phyloP scores from a whole-genome alignment of 192 early-diverging fungal genomes.

The Endogone sp. region DNA sequence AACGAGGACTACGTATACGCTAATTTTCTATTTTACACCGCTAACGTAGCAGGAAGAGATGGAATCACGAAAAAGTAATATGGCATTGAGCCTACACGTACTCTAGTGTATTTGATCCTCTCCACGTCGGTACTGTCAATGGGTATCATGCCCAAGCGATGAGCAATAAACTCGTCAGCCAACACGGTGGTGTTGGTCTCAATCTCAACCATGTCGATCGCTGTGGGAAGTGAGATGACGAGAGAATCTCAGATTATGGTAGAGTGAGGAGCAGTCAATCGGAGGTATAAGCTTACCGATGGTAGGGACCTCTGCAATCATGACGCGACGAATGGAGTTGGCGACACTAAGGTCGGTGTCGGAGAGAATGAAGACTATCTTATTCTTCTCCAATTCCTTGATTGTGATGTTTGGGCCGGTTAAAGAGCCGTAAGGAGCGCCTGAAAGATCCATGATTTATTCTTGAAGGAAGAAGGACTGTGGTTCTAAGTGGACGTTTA shows the following conservation, averaged over 20 bases:
- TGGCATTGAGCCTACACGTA: too few species aligned
- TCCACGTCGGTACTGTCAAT: constrained; percentile 75
- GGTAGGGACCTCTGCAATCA: constrained; percentile 98
- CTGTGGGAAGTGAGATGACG: too few species aligned
- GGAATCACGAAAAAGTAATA: too few species aligned
- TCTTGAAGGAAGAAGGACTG: not conserved
- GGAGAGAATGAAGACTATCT: constrained; percentile 77
- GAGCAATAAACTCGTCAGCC: constrained; percentile 94
- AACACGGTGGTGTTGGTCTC: constrained; percentile 89
- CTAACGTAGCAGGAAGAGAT: not conserved
- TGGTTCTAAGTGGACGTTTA: not conserved
- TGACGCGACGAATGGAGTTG: constrained; percentile 88
- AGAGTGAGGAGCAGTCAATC: not conserved
- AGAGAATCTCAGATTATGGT: not conserved
- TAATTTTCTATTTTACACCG: too few species aligned
- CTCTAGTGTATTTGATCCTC: constrained; percentile 76
- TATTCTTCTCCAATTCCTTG: constrained; percentile 48
- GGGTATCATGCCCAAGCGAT: constrained; percentile 93
- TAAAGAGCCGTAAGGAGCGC: constrained; percentile 8
- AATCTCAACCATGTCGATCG: constrained; percentile 96
- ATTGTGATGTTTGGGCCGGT: constrained; percentile 55
- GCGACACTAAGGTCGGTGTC: constrained; percentile 90
- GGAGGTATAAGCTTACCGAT: constrained; percentile 49
- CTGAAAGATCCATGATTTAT: not conserved
- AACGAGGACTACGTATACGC: not conserved